A percentile compares a stretch with the other conserved stretches of the same genome.
These are phyloP conservation scores for Metschnikowia continentalis DNA, from an alignment of 805 yeast genomes.

Conservation along the genomic window DNA sequence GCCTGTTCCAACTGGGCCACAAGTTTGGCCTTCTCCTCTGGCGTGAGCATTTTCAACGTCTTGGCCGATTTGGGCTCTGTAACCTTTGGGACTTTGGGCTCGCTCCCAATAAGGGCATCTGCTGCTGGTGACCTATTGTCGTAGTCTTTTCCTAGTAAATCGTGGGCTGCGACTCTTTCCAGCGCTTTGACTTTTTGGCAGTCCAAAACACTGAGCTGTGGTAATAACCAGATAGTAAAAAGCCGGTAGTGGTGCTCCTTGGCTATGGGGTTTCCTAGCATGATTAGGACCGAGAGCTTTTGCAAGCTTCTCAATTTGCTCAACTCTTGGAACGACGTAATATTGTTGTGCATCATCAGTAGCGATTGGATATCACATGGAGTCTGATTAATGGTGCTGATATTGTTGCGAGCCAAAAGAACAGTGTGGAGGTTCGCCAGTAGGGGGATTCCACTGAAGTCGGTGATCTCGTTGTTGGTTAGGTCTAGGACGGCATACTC, in stretches of 20 bases:
- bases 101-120: constrained; percentile 15
- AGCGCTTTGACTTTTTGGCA: constrained; percentile 53
- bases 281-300: constrained; percentile 33
- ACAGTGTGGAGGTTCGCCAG: constrained; percentile 45
- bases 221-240: constrained; percentile 58
- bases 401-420: constrained; percentile 60
- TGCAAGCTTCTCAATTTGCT: constrained; percentile 11
- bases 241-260: constrained; percentile 51
- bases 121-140: constrained; percentile 29
- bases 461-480: constrained; percentile 66
- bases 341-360: constrained; percentile 48
- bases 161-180: constrained; percentile 48
- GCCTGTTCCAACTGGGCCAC: constrained; percentile 57
- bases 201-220: constrained; percentile 63
- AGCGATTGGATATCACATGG: constrained; percentile 39
- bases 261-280: constrained; percentile 59
- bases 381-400: constrained; percentile 33
- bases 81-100: background rate
- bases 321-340: constrained; percentile 43
- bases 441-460: constrained; percentile 47
- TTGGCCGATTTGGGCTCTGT: constrained; percentile 17
- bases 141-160: constrained; percentile 33
- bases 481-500: constrained; percentile 59
- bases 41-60: constrained; percentile 46
- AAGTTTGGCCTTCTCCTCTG: constrained; percentile 49